phyloP scores from a whole-genome alignment of 2,329 filamentous ascomycete genomes.

The Coniella vitis region DNA sequence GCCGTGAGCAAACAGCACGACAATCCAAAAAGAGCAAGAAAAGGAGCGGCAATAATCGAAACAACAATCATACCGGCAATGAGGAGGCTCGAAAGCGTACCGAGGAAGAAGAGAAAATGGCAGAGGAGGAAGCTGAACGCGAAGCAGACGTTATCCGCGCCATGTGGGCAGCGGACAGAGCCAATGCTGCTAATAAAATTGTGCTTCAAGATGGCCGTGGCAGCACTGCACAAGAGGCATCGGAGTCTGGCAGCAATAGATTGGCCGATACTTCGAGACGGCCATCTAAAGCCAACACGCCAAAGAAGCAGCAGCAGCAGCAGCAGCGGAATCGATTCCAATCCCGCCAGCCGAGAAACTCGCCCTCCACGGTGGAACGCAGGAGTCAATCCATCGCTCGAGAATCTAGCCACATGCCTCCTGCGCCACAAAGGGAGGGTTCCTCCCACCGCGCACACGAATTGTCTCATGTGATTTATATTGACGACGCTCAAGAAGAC shows the following conservation, averaged over 20 bases:
- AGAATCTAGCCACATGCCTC: slow-evolving; percentile 14
- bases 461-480: slow-evolving; percentile 13
- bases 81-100: slow-evolving; percentile 5
- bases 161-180: slow-evolving; percentile 28
- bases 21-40: slow-evolving; percentile 17
- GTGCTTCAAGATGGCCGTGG: slow-evolving; percentile 21
- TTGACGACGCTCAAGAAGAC: slow-evolving; percentile 5
- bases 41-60: slow-evolving; percentile 13
- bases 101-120: slow-evolving; percentile 20
- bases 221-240: neutral
- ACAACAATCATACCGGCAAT: slow-evolving; percentile 11
- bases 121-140: slow-evolving; percentile 23
- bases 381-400: slow-evolving; percentile 20
- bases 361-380: slow-evolving; percentile 5
- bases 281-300: slow-evolving; percentile 14
- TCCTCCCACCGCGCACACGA: slow-evolving; percentile 8
- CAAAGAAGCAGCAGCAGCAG: neutral
- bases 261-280: slow-evolving; percentile 2
- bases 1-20: slow-evolving; percentile 10
- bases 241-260: slow-evolving; percentile 9
- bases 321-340: slow-evolving; percentile 9
- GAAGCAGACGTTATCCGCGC: slow-evolving; percentile 25
- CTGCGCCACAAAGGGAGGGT: neutral
- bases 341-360: slow-evolving; percentile 5
- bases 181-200: slow-evolving; percentile 19